phyloP scores from a whole-genome alignment of 495 filamentous ascomycete genomes.

The Penicillium odoratum region DNA sequence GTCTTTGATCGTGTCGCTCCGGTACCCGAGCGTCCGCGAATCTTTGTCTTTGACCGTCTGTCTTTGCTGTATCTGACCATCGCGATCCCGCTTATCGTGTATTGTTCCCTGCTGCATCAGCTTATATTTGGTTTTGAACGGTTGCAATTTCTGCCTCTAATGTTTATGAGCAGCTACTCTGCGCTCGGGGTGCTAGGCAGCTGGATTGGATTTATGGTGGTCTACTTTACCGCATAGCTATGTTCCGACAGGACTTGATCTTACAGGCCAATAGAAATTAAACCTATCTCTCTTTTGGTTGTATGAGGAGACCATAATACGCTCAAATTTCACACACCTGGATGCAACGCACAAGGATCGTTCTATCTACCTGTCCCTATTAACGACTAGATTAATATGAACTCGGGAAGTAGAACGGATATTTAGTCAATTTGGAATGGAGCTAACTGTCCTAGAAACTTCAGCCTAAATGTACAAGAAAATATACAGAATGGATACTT shows the following conservation, averaged over 20 bases:
- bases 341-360: too few relatives aligned
- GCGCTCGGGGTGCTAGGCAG: slow-evolving; percentile 94
- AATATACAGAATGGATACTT: too few relatives aligned
- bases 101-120: slow-evolving; percentile 81
- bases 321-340: too few relatives aligned
- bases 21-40: slow-evolving; percentile 54
- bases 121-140: slow-evolving; percentile 73
- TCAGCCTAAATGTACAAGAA: too few relatives aligned
- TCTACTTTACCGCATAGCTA: slow-evolving; percentile 74
- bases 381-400: too few relatives aligned
- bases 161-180: slow-evolving; percentile 96
- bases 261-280: too few relatives aligned
- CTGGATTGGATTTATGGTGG: slow-evolving; percentile 93
- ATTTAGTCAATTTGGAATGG: too few relatives aligned
- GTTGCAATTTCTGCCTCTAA: slow-evolving; percentile 89
- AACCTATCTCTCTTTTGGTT: too few relatives aligned
- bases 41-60: slow-evolving; percentile 89
- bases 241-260: background rate
- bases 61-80: slow-evolving; percentile 84
- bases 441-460: too few relatives aligned
- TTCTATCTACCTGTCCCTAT: too few relatives aligned
- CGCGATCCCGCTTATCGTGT: slow-evolving; percentile 84
- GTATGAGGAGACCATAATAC: too few relatives aligned
- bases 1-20: slow-evolving; percentile 42
- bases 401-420: too few relatives aligned